Evolutionary conservation across 2,329 filamentous ascomycete species (phyloP).

Genomic region (Tolypocladium pustulatum): DNA sequence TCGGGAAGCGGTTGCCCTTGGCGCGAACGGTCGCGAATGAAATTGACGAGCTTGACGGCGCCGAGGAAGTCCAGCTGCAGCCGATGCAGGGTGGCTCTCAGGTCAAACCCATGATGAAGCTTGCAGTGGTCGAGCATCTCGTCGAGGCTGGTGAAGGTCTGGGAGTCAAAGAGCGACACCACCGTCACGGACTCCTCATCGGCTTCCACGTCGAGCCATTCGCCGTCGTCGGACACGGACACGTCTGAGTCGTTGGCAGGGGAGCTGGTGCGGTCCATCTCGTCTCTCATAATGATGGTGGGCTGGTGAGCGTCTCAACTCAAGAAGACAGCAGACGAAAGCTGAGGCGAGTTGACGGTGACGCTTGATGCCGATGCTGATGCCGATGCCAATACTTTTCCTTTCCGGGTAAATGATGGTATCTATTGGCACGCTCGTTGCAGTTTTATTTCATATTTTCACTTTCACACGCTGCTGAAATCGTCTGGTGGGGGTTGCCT

Average conservation of each 20-base stretch:
- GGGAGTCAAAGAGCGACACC: slow-evolving; percentile 57
- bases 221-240: slow-evolving; percentile 31
- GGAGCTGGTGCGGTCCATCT: slow-evolving; percentile 6
- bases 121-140: slow-evolving; percentile 62
- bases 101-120: slow-evolving; percentile 55
- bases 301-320: neutral
- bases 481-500: neutral
- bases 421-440: neutral
- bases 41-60: slow-evolving; percentile 67
- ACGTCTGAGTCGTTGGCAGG: slow-evolving; percentile 2
- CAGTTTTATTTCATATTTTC: neutral
- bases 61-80: slow-evolving; percentile 62
- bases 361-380: neutral
- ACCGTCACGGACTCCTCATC: slow-evolving; percentile 54
- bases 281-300: neutral
- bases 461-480: neutral
- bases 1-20: slow-evolving; percentile 37
- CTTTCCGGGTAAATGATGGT: neutral
- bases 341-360: neutral
- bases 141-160: slow-evolving; percentile 51
- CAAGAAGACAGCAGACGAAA: neutral
- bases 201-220: slow-evolving; percentile 45
- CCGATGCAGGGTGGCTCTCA: slow-evolving; percentile 46
- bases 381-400: neutral
- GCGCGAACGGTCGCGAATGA: slow-evolving; percentile 38